A percentile compares a stretch with the other conserved stretches of the same genome.
phyloP scores from a whole-genome alignment of 352 stramenopile species.

The Phytophthora citrophthora region DNA sequence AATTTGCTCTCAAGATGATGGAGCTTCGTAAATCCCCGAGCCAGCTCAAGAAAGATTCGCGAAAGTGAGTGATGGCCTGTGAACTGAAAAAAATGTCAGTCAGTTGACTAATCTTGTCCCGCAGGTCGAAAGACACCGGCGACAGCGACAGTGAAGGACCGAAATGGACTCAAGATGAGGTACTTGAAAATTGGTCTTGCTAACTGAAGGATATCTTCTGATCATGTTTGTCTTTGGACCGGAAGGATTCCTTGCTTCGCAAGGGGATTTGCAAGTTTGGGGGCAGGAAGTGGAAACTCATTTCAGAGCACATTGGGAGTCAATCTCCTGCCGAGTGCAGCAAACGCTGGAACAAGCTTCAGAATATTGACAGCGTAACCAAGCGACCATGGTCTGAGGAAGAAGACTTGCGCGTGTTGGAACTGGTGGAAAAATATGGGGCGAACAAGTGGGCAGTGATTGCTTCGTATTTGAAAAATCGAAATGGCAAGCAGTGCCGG shows the following conservation, averaged over 20 bases:
- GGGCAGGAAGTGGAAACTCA: constrained; percentile 83
- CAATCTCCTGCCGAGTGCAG: constrained; percentile 64
- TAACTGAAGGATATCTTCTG: not conserved
- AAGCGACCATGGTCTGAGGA: constrained; percentile 71
- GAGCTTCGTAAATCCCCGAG: constrained; percentile 35
- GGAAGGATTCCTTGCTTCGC: constrained; percentile 73
- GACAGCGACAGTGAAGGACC: constrained; percentile 5
- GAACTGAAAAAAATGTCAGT: not conserved
- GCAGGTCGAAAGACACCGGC: constrained; percentile 21
- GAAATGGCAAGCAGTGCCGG: constrained; percentile 90
- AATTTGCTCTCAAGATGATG: constrained; percentile 35
- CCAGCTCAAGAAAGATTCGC: constrained; percentile 35
- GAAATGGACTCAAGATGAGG: constrained; percentile 55
- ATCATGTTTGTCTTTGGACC: constrained; percentile 1
- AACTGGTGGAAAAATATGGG: constrained; percentile 63
- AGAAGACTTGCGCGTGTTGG: constrained; percentile 72
- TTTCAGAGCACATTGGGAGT: constrained; percentile 56
- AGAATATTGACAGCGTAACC: constrained; percentile 59
- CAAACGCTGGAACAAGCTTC: constrained; percentile 73
- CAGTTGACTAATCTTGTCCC: constrained; percentile 2
- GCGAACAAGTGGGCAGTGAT: constrained; percentile 85
- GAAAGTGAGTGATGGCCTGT: constrained; percentile 38
- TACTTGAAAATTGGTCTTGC: constrained; percentile 10
- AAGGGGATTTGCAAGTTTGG: constrained; percentile 73
- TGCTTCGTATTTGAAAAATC: constrained; percentile 78